phyloP scores from a whole-genome alignment of 2,329 filamentous ascomycete genomes.

The Emericellopsis cladophorae region DNA sequence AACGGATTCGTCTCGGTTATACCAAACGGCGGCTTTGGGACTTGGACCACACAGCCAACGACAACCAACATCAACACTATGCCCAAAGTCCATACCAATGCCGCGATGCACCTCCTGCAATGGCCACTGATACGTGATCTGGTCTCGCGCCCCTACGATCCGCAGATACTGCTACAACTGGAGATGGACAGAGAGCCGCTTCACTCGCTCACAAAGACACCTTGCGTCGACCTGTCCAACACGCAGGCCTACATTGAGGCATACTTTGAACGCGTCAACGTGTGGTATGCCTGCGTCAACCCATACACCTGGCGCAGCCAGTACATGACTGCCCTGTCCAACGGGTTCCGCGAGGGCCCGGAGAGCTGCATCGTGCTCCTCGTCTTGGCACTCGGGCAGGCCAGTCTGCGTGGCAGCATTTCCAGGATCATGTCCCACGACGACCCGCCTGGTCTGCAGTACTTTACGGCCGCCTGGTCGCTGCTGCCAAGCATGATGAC shows the following conservation, averaged over 20 bases:
- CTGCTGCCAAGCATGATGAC: slow-evolving; percentile 70
- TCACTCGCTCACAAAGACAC: slow-evolving; percentile 49
- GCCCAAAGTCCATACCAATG: slow-evolving; percentile 75
- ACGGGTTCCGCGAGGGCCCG: slow-evolving; percentile 64
- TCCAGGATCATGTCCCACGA: slow-evolving; percentile 55
- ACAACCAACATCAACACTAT: slow-evolving; percentile 65
- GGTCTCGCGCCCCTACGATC: slow-evolving; percentile 65
- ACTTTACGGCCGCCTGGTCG: slow-evolving; percentile 71
- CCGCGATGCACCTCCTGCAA: slow-evolving; percentile 64
- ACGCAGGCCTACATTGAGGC: slow-evolving; percentile 64
- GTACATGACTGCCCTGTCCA: slow-evolving; percentile 62
- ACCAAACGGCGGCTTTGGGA: slow-evolving; percentile 54
- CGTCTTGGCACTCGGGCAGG: slow-evolving; percentile 65
- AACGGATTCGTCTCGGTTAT: slow-evolving; percentile 40
- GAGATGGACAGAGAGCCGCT: slow-evolving; percentile 73
- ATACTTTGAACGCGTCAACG: slow-evolving; percentile 70
- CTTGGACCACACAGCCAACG: slow-evolving; percentile 48
- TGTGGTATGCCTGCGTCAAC: slow-evolving; percentile 80
- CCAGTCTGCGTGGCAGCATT: slow-evolving; percentile 64
- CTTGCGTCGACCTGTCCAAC: slow-evolving; percentile 60
- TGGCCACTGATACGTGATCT: slow-evolving; percentile 72
- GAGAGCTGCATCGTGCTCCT: slow-evolving; percentile 75
- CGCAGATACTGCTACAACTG: slow-evolving; percentile 68
- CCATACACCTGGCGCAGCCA: slow-evolving; percentile 68
- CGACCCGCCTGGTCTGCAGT: slow-evolving; percentile 63